A percentile compares a stretch with the other conserved stretches of the same genome.
Evolutionary conservation across 768 basidiomycete genomes (phyloP).

Genomic region (Calocera viscosa): DNA sequence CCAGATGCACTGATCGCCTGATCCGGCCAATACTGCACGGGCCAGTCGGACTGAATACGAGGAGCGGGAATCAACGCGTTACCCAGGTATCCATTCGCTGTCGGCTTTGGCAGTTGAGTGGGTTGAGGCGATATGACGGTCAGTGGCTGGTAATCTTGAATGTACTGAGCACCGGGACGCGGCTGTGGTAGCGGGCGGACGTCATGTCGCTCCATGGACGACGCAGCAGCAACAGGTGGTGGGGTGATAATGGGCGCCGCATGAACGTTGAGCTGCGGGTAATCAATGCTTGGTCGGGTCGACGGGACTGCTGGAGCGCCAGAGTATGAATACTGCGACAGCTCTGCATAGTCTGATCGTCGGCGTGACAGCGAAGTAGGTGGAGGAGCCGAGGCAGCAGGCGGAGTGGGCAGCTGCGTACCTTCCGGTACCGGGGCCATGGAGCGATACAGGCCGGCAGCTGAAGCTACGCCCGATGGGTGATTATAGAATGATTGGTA

Average conservation of each 20-base stretch:
- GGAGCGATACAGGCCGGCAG: not conserved
- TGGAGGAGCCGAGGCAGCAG: conserved; percentile 77
- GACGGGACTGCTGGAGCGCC: conserved; percentile 39
- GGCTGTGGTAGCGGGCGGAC: conserved; percentile 34
- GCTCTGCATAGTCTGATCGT: conserved; percentile 67
- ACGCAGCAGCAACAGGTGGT: conserved; percentile 64
- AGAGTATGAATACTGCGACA: conserved; percentile 39
- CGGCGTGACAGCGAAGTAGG: conserved; percentile 61
- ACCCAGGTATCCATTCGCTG: conserved; percentile 27
- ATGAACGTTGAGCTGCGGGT: conserved; percentile 49
- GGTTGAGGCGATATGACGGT: not conserved
- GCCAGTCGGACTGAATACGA: conserved; percentile 55
- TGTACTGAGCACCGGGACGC: conserved; percentile 25
- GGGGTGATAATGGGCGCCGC: conserved; percentile 54
- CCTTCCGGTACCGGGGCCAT: not conserved
- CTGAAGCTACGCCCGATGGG: not conserved
- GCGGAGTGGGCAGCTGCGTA: conserved; percentile 38
- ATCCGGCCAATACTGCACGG: conserved; percentile 75
- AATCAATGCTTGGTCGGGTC: conserved; percentile 53
- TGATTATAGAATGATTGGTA: conserved; percentile 4
- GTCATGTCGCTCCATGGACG: conserved; percentile 63
- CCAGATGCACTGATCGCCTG: conserved; percentile 68
- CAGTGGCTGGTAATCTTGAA: conserved; percentile 21
- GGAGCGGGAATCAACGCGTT: not conserved
- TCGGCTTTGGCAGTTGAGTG: conserved; percentile 34